Conservation (phyloP, 768 basidiomycete species). For the Psilocybe cubensis region DNA sequence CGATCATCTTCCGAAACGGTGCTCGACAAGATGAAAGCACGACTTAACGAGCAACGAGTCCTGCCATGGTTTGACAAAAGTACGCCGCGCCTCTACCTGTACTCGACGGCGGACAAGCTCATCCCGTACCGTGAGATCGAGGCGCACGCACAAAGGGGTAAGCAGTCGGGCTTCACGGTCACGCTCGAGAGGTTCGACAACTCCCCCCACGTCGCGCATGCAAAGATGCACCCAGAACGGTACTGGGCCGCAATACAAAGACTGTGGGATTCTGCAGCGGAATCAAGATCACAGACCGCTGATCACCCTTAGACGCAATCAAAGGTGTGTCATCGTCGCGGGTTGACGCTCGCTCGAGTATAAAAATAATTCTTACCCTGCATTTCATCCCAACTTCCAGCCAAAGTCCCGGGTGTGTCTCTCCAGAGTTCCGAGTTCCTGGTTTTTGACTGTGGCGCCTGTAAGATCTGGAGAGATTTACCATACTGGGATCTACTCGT, state of each 20-base stretch:
- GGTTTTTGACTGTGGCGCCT: not conserved
- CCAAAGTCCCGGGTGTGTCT: not conserved
- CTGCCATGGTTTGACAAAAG: constrained; percentile 43
- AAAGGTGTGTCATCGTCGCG: too few relatives aligned
- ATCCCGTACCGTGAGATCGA: constrained; percentile 40
- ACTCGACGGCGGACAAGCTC: constrained; percentile 45
- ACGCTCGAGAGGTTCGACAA: constrained; percentile 39
- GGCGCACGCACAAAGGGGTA: constrained; percentile 35
- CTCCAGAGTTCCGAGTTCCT: not conserved
- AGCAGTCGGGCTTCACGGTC: constrained; percentile 35
- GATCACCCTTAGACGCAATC: not conserved
- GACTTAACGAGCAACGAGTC: constrained; percentile 29
- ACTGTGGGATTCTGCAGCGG: constrained; percentile 38
- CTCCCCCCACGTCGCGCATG: constrained; percentile 50
- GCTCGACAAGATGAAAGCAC: constrained; percentile 29
- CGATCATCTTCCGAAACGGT: constrained; percentile 22
- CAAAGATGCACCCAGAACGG: constrained; percentile 40
- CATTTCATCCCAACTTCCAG: not conserved
- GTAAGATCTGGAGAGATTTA: not conserved
- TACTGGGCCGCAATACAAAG: constrained; percentile 46
- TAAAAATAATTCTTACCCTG: not conserved
- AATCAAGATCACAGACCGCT: not conserved
- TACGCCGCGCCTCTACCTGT: constrained; percentile 49
- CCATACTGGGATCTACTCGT: not conserved
- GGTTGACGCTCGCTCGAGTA: too few relatives aligned